Evolutionary conservation across 495 filamentous ascomycete genomes (phyloP).

Genomic region (Hypoxylon fuscum): DNA sequence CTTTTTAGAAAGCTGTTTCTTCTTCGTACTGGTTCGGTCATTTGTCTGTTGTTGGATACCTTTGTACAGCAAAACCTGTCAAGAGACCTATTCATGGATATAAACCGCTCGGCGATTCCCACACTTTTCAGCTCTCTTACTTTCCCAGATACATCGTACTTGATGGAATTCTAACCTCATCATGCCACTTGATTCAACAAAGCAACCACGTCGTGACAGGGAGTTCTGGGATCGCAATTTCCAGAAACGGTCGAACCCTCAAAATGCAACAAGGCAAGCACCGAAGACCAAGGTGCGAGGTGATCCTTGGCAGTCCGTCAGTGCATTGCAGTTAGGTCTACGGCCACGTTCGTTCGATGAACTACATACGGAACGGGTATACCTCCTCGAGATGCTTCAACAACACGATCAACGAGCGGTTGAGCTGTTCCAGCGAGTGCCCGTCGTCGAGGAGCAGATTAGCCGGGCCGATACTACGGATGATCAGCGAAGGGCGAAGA

Average conservation of each 20-base stretch:
- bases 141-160: background rate
- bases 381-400: conserved; percentile 52
- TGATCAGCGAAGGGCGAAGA: conserved; percentile 19
- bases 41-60: background rate
- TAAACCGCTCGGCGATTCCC: background rate
- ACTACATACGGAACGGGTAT: conserved; percentile 50
- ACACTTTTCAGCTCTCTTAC: background rate
- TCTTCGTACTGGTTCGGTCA: background rate
- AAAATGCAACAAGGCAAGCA: background rate
- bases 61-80: conserved; percentile 5
- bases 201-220: background rate
- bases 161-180: background rate
- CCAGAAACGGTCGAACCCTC: background rate
- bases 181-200: conserved; percentile 5
- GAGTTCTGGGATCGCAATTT: background rate
- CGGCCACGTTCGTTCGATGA: conserved; percentile 47
- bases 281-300: conserved; percentile 6
- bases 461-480: background rate
- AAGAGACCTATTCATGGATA: background rate
- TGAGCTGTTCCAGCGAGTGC: conserved; percentile 44
- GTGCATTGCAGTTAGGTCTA: conserved; percentile 28
- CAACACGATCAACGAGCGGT: conserved; percentile 45
- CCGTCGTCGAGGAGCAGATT: conserved; percentile 39
- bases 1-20: conserved; percentile 5
- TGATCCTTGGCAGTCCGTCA: conserved; percentile 26